These are phyloP conservation scores for Echites panduratus DNA, from an alignment of 257 asterid genomes.

Conservation along the genomic window DNA sequence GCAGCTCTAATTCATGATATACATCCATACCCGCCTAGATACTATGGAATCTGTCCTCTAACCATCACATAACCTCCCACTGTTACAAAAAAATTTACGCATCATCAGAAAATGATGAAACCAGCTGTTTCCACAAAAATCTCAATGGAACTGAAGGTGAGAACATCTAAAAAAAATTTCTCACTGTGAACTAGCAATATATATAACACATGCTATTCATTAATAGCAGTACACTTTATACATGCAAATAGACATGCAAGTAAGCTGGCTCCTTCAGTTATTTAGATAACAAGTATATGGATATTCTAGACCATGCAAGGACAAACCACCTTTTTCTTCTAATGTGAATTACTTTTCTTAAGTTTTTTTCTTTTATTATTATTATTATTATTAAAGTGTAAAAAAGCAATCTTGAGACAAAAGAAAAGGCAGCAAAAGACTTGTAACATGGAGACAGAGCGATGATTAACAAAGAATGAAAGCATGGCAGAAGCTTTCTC, in stretches of 20 bases:
- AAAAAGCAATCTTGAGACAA: neutral
- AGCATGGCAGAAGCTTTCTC: neutral
- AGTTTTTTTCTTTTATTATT: neutral
- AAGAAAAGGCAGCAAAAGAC: too few relatives aligned
- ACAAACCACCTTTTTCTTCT: neutral
- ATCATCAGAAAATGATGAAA: neutral
- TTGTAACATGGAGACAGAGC: neutral
- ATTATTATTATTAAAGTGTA: neutral
- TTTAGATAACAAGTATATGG: neutral
- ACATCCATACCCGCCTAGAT: neutral
- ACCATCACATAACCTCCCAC: neutral
- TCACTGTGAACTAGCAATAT: neutral
- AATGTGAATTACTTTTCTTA: neutral
- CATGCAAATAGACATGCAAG: neutral
- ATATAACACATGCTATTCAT: neutral
- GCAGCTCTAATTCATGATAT: neutral
- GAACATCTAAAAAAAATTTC: neutral
- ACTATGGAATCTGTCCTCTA: too few relatives aligned
- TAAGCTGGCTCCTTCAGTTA: neutral
- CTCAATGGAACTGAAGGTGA: neutral
- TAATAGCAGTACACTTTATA: neutral
- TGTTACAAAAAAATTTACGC: too few relatives aligned
- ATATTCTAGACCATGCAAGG: neutral
- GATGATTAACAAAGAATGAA: neutral
- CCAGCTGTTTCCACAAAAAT: neutral